Conservation (phyloP, 345 rosid species). For the Citrus sp. region DNA sequence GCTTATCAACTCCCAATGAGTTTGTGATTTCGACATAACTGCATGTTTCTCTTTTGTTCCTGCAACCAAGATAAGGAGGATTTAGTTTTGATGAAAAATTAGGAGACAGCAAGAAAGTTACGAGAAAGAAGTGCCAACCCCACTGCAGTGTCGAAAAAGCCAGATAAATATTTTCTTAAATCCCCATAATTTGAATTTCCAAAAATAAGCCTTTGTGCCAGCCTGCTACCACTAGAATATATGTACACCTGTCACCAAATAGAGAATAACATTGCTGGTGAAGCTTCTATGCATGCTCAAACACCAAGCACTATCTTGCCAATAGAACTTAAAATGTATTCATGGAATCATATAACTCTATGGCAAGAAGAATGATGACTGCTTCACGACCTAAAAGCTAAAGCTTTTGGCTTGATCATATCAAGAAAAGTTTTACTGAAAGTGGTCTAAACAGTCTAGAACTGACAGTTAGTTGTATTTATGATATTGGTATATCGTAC, state of each 20-base stretch:
- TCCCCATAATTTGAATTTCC: constrained; percentile 58
- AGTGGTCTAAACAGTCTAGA: neutral
- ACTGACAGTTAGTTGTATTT: neutral
- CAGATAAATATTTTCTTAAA: constrained; percentile 53
- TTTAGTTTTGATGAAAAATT: neutral
- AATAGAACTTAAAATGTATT: neutral
- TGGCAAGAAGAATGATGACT: neutral
- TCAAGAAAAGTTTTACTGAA: neutral
- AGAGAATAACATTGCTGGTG: neutral
- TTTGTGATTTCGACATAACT: constrained; percentile 19
- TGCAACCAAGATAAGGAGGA: neutral
- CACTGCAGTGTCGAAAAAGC: constrained; percentile 51
- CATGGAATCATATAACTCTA: neutral
- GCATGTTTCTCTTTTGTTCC: constrained; percentile 13
- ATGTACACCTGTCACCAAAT: neutral
- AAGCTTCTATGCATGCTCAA: neutral
- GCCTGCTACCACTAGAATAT: constrained; percentile 49
- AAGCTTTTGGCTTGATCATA: neutral
- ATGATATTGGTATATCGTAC: neutral
- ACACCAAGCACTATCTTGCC: neutral
- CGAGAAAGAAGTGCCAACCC: constrained; percentile 32
- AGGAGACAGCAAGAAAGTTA: neutral
- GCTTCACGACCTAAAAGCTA: neutral
- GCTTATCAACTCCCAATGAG: constrained; percentile 29
- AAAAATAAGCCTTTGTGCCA: constrained; percentile 54